Conservation (phyloP, 306 rosid species). For the Dicorynia guianensis region DNA sequence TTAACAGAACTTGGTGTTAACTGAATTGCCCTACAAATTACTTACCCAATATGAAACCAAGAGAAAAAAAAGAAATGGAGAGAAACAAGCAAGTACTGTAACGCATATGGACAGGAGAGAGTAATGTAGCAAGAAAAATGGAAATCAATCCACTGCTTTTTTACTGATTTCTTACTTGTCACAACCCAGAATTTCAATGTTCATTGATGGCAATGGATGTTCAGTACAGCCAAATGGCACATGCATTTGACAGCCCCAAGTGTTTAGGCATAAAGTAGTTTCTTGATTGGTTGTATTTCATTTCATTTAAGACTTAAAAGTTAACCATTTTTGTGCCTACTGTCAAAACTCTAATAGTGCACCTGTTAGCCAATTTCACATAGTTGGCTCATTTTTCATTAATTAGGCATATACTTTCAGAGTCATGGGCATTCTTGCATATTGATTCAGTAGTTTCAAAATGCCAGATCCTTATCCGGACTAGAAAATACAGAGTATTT, state of each 20-base stretch:
- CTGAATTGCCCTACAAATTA: neutral
- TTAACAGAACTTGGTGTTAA: conserved; percentile 2
- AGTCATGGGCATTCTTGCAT: too few relatives aligned
- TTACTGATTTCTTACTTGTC: neutral
- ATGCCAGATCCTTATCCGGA: neutral
- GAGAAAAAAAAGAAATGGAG: neutral
- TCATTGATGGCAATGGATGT: too few relatives aligned
- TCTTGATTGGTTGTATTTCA: too few relatives aligned
- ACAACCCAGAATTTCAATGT: neutral
- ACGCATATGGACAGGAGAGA: neutral
- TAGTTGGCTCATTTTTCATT: neutral
- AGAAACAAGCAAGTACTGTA: neutral
- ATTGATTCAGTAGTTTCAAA: conserved; percentile 17
- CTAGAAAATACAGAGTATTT: too few relatives aligned
- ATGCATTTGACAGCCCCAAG: neutral
- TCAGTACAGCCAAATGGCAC: conserved; percentile 5
- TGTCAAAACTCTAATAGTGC: conserved; percentile 1
- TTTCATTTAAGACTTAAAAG: too few relatives aligned
- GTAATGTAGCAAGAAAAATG: neutral
- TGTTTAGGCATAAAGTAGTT: neutral
- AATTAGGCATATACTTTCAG: too few relatives aligned
- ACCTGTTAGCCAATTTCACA: neutral
- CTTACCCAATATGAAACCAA: neutral
- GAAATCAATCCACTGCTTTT: neutral
- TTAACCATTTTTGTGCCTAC: neutral